Percentiles rank a stretch among this genome's conserved stretches.
Evolutionary conservation across 257 asterid genomes (phyloP).

Genomic region (Schizonepeta tenuifolia): DNA sequence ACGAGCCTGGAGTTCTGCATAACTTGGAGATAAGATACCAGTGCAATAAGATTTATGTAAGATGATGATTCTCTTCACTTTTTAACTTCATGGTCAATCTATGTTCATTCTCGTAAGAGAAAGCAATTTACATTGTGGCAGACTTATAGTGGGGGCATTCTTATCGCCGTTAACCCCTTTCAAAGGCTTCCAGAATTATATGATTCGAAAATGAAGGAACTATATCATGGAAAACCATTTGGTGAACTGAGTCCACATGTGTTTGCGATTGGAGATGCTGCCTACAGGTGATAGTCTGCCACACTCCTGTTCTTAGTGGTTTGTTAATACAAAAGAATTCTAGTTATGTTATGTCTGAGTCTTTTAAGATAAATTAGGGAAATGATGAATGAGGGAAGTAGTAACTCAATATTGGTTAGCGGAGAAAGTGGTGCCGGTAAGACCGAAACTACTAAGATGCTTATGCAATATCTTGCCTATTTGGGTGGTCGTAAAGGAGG

Average conservation of each 20-base stretch:
- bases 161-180: conserved; percentile 92
- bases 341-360: conserved; percentile 39
- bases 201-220: conserved; percentile 71
- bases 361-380: conserved; percentile 60
- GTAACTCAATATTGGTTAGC: conserved; percentile 85
- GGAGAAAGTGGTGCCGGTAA: conserved; percentile 99
- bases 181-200: conserved; percentile 86
- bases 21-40: conserved; percentile 75
- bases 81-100: conserved; percentile 27
- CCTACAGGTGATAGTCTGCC: conserved; percentile 62
- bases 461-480: conserved; percentile 87
- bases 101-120: conserved; percentile 34
- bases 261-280: conserved; percentile 85
- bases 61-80: conserved; percentile 36
- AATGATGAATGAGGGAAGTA: conserved; percentile 78
- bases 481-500: conserved; percentile 87
- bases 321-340: conserved; percentile 29
- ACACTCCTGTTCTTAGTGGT: conserved; percentile 5
- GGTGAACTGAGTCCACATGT: conserved; percentile 90
- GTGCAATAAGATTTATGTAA: conserved; percentile 76
- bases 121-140: conserved; percentile 49
- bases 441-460: conserved; percentile 97
- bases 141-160: conserved; percentile 95
- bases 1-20: conserved; percentile 89
- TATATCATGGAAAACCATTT: conserved; percentile 71